Conservation (phyloP, 2,329 filamentous ascomycete species). For the Emydomyces testavorans region DNA sequence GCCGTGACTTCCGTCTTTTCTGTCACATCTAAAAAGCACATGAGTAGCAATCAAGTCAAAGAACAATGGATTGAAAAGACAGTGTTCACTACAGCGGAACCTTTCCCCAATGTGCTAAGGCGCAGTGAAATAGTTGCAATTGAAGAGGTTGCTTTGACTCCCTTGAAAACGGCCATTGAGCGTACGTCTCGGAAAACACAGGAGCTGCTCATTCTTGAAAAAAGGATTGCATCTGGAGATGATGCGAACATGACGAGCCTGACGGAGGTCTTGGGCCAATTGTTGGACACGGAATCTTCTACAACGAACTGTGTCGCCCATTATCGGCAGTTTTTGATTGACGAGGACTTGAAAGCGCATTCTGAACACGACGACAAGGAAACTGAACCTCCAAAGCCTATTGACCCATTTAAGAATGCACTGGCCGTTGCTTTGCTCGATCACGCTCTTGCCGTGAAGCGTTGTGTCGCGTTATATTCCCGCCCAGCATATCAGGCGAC, state of each 20-base stretch:
- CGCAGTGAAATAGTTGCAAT: slow-evolving; percentile 70
- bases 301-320: slow-evolving; percentile 66
- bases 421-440: slow-evolving; percentile 78
- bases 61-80: slow-evolving; percentile 75
- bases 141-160: slow-evolving; percentile 54
- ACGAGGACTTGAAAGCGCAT: slow-evolving; percentile 22
- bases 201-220: slow-evolving; percentile 67
- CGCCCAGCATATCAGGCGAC: slow-evolving; percentile 45
- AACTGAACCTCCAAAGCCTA: slow-evolving; percentile 39
- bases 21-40: slow-evolving; percentile 59
- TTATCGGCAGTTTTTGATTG: slow-evolving; percentile 64
- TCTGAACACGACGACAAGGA: slow-evolving; percentile 35
- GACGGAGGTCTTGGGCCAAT: slow-evolving; percentile 63
- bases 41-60: slow-evolving; percentile 52
- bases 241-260: slow-evolving; percentile 57
- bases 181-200: slow-evolving; percentile 82
- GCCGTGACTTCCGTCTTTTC: slow-evolving; percentile 69
- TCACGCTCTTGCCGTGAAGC: slow-evolving; percentile 76
- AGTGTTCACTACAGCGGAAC: slow-evolving; percentile 68
- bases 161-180: slow-evolving; percentile 80
- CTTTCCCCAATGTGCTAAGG: slow-evolving; percentile 82
- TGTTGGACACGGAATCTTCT: slow-evolving; percentile 60
- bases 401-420: slow-evolving; percentile 57
- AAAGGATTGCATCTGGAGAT: slow-evolving; percentile 60
- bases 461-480: slow-evolving; percentile 60